Conservation (phyloP, 1,284 basidiomycete genomes). For the Sporisorium scitamineum region DNA sequence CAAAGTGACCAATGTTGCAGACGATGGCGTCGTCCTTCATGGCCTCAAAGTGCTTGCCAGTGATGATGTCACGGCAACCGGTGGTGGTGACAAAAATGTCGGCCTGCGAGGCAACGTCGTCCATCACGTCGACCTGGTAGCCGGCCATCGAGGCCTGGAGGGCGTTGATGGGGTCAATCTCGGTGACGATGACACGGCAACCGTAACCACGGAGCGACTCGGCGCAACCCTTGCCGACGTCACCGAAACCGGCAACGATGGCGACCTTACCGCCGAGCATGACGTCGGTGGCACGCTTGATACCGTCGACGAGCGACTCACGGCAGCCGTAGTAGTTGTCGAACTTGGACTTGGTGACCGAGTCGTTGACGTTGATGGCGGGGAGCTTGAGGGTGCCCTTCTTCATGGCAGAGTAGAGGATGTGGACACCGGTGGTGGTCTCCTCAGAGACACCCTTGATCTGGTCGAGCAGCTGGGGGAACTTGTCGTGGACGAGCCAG, state of each 20-base stretch:
- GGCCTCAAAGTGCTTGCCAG: conserved; percentile 86
- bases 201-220: conserved; percentile 97
- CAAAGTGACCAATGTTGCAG: conserved; percentile 99
- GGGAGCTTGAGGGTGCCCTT: conserved; percentile 96
- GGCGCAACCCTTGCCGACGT: conserved; percentile 99
- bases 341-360: conserved; percentile 99
- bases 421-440: conserved; percentile 99
- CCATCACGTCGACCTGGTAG: conserved; percentile 98
- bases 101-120: conserved; percentile 86
- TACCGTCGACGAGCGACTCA: conserved; percentile 99
- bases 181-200: conserved; percentile 93
- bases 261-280: conserved; percentile 99
- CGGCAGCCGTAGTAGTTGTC: conserved; percentile 79
- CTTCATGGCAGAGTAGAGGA: conserved; percentile 96
- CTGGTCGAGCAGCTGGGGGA: conserved; percentile 66
- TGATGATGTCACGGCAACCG: conserved; percentile 98
- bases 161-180: conserved; percentile 99
- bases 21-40: conserved; percentile 99
- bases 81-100: conserved; percentile 99
- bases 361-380: conserved; percentile 96
- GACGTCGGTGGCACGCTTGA: conserved; percentile 99
- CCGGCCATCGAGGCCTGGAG: conserved; percentile 99
- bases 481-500: conserved; percentile 90
- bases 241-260: conserved; percentile 97
- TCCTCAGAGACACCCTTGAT: conserved; percentile 94